Evolutionary conservation across 192 early-diverging fungal species (phyloP), one percentile per base, ranked within the genome.

Genomic region (Backusella morwellensis): DNA sequence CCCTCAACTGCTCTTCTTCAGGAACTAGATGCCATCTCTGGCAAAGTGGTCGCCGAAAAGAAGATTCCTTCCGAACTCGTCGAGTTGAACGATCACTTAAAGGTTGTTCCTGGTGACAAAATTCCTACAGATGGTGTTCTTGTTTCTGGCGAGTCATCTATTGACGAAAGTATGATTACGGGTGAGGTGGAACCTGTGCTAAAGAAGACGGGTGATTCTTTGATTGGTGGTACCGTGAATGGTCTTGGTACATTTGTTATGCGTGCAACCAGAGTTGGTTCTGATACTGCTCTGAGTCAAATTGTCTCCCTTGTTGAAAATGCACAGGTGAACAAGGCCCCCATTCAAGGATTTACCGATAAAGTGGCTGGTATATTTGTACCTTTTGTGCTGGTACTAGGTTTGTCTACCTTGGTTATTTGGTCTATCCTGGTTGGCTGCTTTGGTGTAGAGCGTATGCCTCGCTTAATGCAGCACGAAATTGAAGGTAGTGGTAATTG

Each of bases 141-240:
- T 21, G 83, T 92, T 23, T 85, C 79, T 42, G 97, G 97, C 21
- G 29, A 73, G 6, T 95, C 95, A 41, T 86, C 88, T 47, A 90
- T 97, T 17, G 97, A 99, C 85, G 97, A 99, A 84, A 94, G 95
- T 21, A 92, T 97, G 73, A 91, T 99, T 0, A 98, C 97, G 0
- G 97, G 97, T 75, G 97, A 99, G 82, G 92, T 90, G 6, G 80
- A 93, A 17, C 90, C 95, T 9, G 94, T 98, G 35, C 63, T n/a
- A 75, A 99, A 98, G 80, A 71, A 75, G 59, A 74, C 35, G 0
- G 92, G 90, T 29, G 84, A 87, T 72, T 44, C 41, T 6, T 89
- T 98, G 40, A 95, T 99, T 78, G 95, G 94, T 26, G 97, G 97
- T 19, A 97, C 96, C 0, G 93, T 99, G 66, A 99, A 98, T 81